Evolutionary conservation across 129 eudicot species (phyloP), one percentile per base, ranked within the genome.

Genomic region (Flaveria ramosissima): DNA sequence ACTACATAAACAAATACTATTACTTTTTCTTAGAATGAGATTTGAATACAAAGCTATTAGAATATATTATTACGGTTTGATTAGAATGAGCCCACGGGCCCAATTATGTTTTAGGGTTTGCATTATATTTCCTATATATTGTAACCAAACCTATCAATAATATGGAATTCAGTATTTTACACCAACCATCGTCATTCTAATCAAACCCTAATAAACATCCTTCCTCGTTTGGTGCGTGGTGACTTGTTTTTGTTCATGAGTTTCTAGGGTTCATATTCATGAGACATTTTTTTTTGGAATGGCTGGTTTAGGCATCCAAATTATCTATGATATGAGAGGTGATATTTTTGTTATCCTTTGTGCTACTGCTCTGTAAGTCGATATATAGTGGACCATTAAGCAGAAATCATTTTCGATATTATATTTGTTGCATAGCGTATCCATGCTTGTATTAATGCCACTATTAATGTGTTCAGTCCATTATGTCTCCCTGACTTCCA

Each of bases 401-500:
- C 51, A 64, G 48, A 59, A 76, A 47, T 1, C 43, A 20, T 43
- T 41, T 42, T 41, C 17, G 27, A 61, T 27, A 11, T 46, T 70
- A 57, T 43, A n/a, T 46, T 11, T 45, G 71, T 30, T 59, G 64
- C 75, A 75, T 47, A 14, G 39, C 51, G 12, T 53, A 46, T 56
- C 13, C 46, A 52, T 80, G 63, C 75, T 80, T 80, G 61, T 74
- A 24, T 27, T 36, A 9, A n/a, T 64, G 17, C 24, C 53, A 9
- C 65, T 79, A 42, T 56, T 14, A 21, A 61, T 67, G 57, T 50
- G 71, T 30, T 47, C 43, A 55, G 51, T 75, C 43, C 47, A 42
- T 20, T 67, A 17, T 71, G 60, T 66, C 19, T 56, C 23, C 10
- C 77, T 67, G 76, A 71, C 43, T 14, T 60, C 41, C 68, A 68